Conservation (phyloP, 768 basidiomycete species). For the Amanita polypyramis region DNA sequence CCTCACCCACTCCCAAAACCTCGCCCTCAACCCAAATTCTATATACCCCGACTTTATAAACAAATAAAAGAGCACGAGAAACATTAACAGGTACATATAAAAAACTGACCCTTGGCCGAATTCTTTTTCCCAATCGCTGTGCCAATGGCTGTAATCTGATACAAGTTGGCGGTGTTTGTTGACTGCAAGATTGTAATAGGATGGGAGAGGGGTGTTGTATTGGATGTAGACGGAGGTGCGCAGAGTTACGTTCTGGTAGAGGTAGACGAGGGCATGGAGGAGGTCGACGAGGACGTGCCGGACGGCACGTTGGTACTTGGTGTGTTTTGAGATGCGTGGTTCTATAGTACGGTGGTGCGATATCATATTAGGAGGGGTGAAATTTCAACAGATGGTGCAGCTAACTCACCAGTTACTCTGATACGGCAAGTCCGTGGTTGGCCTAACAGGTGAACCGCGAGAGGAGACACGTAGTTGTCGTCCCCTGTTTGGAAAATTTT, state of each 20-base stretch:
- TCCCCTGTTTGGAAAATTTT: background rate
- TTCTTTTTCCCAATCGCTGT: slow-evolving; percentile 4
- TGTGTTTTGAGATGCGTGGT: background rate
- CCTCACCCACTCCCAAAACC: background rate
- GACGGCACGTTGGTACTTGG: background rate
- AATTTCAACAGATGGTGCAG: background rate
- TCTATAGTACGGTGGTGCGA: background rate
- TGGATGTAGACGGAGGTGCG: background rate
- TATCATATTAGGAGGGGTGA: background rate
- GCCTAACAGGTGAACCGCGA: slow-evolving; percentile 2
- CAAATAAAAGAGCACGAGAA: background rate
- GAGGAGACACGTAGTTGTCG: background rate
- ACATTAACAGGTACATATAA: background rate
- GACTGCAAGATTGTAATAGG: background rate
- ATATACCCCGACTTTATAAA: slow-evolving; percentile 1
- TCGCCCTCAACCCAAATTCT: background rate
- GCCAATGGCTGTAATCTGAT: background rate
- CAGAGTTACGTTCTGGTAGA: background rate
- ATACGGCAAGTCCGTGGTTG: background rate
- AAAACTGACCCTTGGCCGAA: background rate
- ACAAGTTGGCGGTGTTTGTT: background rate
- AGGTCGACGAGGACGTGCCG: background rate
- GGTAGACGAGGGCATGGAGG: background rate
- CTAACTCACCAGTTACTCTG: background rate
- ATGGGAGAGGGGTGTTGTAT: background rate